Percentiles rank a stretch among this genome's conserved stretches.
Evolutionary conservation across 352 stramenopile genomes (phyloP).

Genomic region (Phytophthora ramorum): DNA sequence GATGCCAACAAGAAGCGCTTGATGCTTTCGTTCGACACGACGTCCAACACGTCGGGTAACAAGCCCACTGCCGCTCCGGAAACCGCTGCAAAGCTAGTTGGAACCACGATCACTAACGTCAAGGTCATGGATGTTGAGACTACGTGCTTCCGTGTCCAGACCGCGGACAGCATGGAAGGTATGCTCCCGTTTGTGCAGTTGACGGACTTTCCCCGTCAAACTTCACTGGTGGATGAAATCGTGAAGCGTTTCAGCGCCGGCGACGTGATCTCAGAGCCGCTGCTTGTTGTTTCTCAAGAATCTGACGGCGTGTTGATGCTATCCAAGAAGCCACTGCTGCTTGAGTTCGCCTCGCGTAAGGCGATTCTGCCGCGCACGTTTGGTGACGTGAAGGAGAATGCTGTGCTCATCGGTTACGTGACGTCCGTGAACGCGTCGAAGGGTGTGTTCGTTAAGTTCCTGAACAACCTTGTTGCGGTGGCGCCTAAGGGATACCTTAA

Average conservation of each 20-base stretch:
- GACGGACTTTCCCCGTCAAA: constrained; percentile 85
- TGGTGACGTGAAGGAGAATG: constrained; percentile 62
- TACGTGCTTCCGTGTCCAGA: constrained; percentile 80
- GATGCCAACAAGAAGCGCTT: constrained; percentile 83
- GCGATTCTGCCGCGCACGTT: constrained; percentile 65
- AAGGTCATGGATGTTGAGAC: constrained; percentile 76
- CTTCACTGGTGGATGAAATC: constrained; percentile 75
- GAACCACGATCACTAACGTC: constrained; percentile 61
- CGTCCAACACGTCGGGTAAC: constrained; percentile 23
- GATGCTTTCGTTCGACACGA: constrained; percentile 87
- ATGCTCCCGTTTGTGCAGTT: constrained; percentile 85
- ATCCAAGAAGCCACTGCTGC: constrained; percentile 84
- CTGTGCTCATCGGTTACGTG: constrained; percentile 80
- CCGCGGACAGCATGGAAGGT: constrained; percentile 71
- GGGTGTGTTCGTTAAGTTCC: constrained; percentile 89
- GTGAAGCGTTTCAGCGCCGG: constrained; percentile 59
- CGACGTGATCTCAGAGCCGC: constrained; percentile 58
- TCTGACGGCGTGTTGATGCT: constrained; percentile 77
- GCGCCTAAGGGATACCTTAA: constrained; percentile 82
- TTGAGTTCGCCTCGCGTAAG: constrained; percentile 49
- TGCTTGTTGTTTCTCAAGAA: constrained; percentile 77
- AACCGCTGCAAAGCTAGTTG: constrained; percentile 47
- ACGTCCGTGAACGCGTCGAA: constrained; percentile 77
- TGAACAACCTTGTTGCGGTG: constrained; percentile 87
- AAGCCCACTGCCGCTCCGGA: constrained; percentile 25